A percentile compares a stretch with the other conserved stretches of the same genome.
These are phyloP conservation scores for Claviceps spartinae DNA, from an alignment of 2,329 filamentous ascomycete genomes.

Conservation along the genomic window DNA sequence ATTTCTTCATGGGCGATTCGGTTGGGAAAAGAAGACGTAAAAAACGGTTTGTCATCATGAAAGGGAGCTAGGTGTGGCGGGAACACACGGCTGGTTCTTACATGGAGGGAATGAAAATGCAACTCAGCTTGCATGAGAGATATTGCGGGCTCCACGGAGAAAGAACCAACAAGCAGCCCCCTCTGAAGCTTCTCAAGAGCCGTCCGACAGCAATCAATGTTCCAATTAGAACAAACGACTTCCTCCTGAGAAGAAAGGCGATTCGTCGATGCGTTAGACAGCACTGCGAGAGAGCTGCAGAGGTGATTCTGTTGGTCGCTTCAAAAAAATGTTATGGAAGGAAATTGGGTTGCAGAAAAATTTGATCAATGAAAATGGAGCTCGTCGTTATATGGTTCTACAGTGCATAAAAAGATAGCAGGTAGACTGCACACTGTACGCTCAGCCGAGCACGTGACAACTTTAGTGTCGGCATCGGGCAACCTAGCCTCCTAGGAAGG, in stretches of 20 bases:
- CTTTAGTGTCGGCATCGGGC: neutral
- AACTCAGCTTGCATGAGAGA: neutral
- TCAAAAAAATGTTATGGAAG: no score
- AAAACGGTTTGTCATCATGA: slow-evolving; percentile 55
- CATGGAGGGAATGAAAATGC: neutral
- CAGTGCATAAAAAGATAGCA: slow-evolving; percentile 19
- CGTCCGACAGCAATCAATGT: no score
- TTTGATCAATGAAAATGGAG: neutral
- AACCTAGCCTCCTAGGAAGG: no score
- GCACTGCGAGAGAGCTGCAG: no score
- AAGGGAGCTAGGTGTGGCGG: neutral
- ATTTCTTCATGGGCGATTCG: slow-evolving; percentile 78
- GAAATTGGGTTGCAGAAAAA: no score
- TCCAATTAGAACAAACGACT: no score
- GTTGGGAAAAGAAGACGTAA: slow-evolving; percentile 76
- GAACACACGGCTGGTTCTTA: neutral
- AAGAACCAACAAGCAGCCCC: no score
- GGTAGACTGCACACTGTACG: slow-evolving; percentile 14
- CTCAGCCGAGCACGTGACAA: slow-evolving; percentile 9
- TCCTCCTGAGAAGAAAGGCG: no score
- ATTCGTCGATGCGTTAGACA: no score
- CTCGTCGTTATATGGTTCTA: slow-evolving; percentile 18
- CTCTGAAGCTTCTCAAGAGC: no score
- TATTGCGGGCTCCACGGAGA: no score
- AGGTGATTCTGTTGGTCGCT: no score